A percentile compares a stretch with the other conserved stretches of the same genome.
Conservation (phyloP, 2,329 filamentous ascomycete genomes). For the Gnomoniopsis sp. region DNA sequence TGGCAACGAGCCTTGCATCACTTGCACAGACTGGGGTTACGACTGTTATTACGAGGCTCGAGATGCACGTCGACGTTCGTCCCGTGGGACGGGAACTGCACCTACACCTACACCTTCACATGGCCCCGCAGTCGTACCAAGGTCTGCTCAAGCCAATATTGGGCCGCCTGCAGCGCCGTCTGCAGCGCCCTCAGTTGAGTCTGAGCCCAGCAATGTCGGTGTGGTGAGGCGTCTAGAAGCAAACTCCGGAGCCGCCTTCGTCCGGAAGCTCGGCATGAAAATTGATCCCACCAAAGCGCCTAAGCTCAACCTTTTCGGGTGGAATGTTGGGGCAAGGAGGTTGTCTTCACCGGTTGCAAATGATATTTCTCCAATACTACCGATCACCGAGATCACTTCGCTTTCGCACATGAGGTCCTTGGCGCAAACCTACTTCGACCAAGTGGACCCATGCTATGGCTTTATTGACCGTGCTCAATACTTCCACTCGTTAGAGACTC, state of each 20-base stretch:
- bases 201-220: constrained; percentile 21
- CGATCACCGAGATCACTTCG: constrained; percentile 44
- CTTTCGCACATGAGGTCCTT: constrained; percentile 44
- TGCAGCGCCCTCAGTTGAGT: constrained; percentile 7
- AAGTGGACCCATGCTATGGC: constrained; percentile 50
- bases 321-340: constrained; percentile 41
- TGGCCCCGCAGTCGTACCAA: background rate
- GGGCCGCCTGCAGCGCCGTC: background rate
- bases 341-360: constrained; percentile 24
- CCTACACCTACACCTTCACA: constrained; percentile 5
- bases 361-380: constrained; percentile 20
- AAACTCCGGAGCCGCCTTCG: constrained; percentile 56
- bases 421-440: constrained; percentile 47
- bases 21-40: constrained; percentile 51
- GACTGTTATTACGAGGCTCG: constrained; percentile 43
- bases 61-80: constrained; percentile 19
- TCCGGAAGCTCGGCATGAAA: constrained; percentile 47
- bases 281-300: constrained; percentile 52
- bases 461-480: constrained; percentile 38
- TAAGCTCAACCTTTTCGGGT: constrained; percentile 52
- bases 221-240: constrained; percentile 46
- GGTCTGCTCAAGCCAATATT: background rate
- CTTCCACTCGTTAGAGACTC: constrained; percentile 25
- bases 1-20: constrained; percentile 48
- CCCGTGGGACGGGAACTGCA: background rate